phyloP scores from a whole-genome alignment of 2,329 filamentous ascomycete species.

The Amauroascus niger region DNA sequence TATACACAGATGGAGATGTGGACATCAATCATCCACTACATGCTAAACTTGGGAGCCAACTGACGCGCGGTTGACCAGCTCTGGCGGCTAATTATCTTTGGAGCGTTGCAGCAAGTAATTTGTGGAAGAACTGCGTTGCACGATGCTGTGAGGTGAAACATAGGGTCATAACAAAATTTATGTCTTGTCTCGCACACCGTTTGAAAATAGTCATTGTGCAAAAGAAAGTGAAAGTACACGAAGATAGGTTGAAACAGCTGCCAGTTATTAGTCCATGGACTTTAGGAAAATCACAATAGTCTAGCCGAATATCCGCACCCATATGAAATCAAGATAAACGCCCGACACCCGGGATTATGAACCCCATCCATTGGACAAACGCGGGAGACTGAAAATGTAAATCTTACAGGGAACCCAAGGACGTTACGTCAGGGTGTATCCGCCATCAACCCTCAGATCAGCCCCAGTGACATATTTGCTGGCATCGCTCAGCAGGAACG shows the following conservation, averaged over 20 bases:
- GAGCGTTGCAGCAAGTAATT: too few species aligned
- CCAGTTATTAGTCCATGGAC: neutral
- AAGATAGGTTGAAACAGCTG: neutral
- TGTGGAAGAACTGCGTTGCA: neutral
- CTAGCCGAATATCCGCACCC: neutral
- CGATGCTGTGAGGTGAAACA: neutral
- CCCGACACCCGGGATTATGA: neutral
- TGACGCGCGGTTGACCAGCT: too few species aligned
- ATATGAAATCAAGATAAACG: neutral
- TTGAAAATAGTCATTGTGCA: too few species aligned
- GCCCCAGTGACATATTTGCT: conserved; percentile 64
- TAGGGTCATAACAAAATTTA: neutral
- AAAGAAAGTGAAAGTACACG: neutral
- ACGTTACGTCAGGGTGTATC: conserved; percentile 67
- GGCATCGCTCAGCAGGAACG: conserved; percentile 74
- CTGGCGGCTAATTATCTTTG: too few species aligned
- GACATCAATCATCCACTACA: too few species aligned
- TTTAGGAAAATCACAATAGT: neutral
- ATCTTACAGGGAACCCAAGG: neutral
- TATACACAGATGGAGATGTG: too few species aligned
- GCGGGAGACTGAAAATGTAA: neutral
- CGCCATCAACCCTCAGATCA: conserved; percentile 73
- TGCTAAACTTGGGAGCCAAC: too few species aligned
- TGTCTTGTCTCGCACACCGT: neutral
- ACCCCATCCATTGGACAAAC: neutral